Evolutionary conservation across 352 stramenopile genomes (phyloP).

Genomic region (Globisporangium parvum): DNA sequence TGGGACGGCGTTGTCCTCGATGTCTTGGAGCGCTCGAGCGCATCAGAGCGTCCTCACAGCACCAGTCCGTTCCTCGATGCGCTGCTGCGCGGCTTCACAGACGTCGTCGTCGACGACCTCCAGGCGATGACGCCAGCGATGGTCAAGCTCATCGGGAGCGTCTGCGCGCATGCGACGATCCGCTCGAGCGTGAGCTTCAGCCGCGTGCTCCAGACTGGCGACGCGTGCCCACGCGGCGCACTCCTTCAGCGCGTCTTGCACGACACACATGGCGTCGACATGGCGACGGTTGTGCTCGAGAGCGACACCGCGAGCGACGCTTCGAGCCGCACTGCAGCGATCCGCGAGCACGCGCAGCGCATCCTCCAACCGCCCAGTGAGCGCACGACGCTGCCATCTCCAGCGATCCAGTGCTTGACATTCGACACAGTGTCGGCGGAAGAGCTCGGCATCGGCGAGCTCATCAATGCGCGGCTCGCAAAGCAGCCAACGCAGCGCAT

Average conservation of each 20-base stretch:
- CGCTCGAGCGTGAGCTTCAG: slow-evolving; percentile 53
- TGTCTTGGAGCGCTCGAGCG: slow-evolving; percentile 18
- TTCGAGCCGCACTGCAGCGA: not conserved
- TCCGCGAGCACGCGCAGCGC: slow-evolving; percentile 5
- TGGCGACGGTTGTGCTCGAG: not conserved
- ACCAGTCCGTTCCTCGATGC: slow-evolving; percentile 24
- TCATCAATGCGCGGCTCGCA: slow-evolving; percentile 8
- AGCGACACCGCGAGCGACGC: not conserved
- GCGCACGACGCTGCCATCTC: not conserved
- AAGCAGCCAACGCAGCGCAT: slow-evolving; percentile 8
- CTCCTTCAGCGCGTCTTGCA: slow-evolving; percentile 36
- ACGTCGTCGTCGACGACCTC: slow-evolving; percentile 67
- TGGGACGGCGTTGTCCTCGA: slow-evolving; percentile 69
- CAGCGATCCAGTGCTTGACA: slow-evolving; percentile 9
- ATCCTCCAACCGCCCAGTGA: slow-evolving; percentile 2
- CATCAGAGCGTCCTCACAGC: slow-evolving; percentile 10
- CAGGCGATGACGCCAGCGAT: slow-evolving; percentile 66
- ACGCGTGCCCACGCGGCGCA: slow-evolving; percentile 23
- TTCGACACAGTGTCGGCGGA: slow-evolving; percentile 19
- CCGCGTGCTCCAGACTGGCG: slow-evolving; percentile 24
- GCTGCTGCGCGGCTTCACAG: slow-evolving; percentile 39
- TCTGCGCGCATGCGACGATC: slow-evolving; percentile 33
- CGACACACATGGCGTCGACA: not conserved
- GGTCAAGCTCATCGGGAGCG: slow-evolving; percentile 34
- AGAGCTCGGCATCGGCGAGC: slow-evolving; percentile 12